A percentile compares a stretch with the other conserved stretches of the same genome.
Conservation (phyloP, 75 land plant genomes). For the Selaginella tamariscina region DNA sequence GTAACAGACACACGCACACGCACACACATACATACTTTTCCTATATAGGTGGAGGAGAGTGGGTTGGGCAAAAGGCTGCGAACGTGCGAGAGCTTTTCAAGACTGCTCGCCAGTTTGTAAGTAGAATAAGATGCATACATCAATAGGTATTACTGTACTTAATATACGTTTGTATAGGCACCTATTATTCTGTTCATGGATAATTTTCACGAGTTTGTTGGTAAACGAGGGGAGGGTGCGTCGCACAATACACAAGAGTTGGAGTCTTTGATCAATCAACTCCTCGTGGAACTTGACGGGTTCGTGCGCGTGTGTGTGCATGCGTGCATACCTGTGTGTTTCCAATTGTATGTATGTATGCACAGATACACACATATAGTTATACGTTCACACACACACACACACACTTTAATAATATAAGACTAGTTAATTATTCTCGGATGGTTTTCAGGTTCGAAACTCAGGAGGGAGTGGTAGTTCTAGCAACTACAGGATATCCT, state of each 20-base stretch:
- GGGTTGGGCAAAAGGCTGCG: constrained; percentile 95
- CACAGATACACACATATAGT: too few relatives aligned
- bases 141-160: background rate
- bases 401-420: too few relatives aligned
- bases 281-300: constrained; percentile 99
- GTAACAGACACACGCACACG: too few relatives aligned
- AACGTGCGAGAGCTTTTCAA: constrained; percentile 92
- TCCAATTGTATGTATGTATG: too few relatives aligned
- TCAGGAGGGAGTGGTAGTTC: constrained; percentile 91
- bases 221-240: constrained; percentile 66
- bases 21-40: too few relatives aligned
- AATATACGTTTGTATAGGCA: constrained; percentile 36
- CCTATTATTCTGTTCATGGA: constrained; percentile 91
- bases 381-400: too few relatives aligned
- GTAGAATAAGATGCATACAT: background rate
- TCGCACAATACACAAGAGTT: constrained; percentile 72
- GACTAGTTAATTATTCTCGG: too few relatives aligned
- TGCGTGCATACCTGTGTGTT: too few relatives aligned
- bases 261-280: constrained; percentile 86
- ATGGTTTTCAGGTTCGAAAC: constrained; percentile 82
- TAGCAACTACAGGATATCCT: constrained; percentile 72
- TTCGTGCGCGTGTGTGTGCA: too few relatives aligned
- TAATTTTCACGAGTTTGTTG: constrained; percentile 84
- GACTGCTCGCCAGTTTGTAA: constrained; percentile 84
- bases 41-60: constrained; percentile 40